phyloP scores from a whole-genome alignment of 2,329 filamentous ascomycete genomes.

The Verticillium klebahnii region DNA sequence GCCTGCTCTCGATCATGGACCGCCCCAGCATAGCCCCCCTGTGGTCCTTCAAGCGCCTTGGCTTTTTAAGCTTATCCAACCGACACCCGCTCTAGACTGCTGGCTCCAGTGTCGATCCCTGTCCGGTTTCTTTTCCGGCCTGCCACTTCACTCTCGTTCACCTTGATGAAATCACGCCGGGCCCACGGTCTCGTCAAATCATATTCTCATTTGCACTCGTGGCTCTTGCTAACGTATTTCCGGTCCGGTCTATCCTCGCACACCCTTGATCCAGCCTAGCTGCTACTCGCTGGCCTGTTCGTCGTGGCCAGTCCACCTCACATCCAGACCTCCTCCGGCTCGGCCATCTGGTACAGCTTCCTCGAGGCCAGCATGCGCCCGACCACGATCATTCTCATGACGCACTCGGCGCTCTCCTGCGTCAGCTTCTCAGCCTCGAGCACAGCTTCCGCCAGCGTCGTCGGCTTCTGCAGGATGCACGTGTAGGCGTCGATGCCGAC shows the following conservation, averaged over 20 bases:
- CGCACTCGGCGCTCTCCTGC: slow-evolving; percentile 25
- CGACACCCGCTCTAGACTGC: neutral
- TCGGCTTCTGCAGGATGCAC: slow-evolving; percentile 26
- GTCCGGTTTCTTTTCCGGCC: neutral
- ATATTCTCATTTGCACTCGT: neutral
- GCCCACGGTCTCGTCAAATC: neutral
- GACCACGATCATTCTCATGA: slow-evolving; percentile 26
- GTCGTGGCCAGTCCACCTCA: neutral
- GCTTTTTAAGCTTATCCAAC: neutral
- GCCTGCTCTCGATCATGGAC: neutral
- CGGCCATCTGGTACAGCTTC: slow-evolving; percentile 1
- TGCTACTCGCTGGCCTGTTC: neutral
- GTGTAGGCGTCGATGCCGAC: slow-evolving; percentile 27
- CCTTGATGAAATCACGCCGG: neutral
- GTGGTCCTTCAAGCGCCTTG: neutral
- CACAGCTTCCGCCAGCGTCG: slow-evolving; percentile 24
- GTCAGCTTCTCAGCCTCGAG: slow-evolving; percentile 24
- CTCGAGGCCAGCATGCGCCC: slow-evolving; percentile 20
- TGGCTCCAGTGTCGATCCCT: neutral
- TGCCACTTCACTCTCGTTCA: neutral
- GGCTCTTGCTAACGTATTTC: neutral
- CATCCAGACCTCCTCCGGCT: slow-evolving; percentile 1
- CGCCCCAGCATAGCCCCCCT: neutral
- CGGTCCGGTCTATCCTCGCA: neutral
- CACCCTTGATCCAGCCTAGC: neutral